Evolutionary conservation across 2,329 filamentous ascomycete species (phyloP).

Genomic region (Colletotrichum sp.): DNA sequence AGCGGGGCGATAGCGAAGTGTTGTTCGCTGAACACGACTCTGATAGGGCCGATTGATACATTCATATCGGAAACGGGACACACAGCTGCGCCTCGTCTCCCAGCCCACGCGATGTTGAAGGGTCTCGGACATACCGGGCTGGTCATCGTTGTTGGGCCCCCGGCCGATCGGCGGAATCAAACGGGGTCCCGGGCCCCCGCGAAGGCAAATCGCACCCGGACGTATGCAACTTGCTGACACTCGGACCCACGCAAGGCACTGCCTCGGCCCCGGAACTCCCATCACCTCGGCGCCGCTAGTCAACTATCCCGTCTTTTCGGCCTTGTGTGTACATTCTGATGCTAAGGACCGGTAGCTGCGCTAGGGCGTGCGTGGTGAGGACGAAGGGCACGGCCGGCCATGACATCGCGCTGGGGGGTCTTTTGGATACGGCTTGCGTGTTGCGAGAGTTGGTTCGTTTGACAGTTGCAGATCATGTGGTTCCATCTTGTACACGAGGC

Average conservation of each 20-base stretch:
- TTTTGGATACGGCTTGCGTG: background rate
- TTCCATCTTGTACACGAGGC: background rate
- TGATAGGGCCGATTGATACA: background rate
- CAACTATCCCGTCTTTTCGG: background rate
- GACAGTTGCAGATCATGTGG: too few species aligned
- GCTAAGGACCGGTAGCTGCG: background rate
- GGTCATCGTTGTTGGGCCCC: background rate
- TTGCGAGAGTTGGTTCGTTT: background rate
- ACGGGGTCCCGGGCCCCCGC: background rate
- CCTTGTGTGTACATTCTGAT: background rate
- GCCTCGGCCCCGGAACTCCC: background rate
- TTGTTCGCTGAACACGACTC: background rate
- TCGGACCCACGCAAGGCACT: background rate
- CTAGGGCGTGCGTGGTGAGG: background rate
- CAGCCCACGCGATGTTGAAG: background rate
- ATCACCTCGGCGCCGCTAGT: background rate
- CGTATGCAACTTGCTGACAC: background rate
- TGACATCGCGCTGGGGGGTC: background rate
- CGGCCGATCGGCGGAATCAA: background rate
- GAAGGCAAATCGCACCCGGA: background rate
- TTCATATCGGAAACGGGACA: background rate
- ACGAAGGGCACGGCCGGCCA: background rate
- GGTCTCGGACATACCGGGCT: background rate
- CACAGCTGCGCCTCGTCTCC: background rate
- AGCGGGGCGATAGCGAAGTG: background rate